Percentiles rank a stretch among this genome's conserved stretches.
These are phyloP conservation scores for Yarrowia sp. DNA, from an alignment of 805 yeast genomes.

Conservation along the genomic window DNA sequence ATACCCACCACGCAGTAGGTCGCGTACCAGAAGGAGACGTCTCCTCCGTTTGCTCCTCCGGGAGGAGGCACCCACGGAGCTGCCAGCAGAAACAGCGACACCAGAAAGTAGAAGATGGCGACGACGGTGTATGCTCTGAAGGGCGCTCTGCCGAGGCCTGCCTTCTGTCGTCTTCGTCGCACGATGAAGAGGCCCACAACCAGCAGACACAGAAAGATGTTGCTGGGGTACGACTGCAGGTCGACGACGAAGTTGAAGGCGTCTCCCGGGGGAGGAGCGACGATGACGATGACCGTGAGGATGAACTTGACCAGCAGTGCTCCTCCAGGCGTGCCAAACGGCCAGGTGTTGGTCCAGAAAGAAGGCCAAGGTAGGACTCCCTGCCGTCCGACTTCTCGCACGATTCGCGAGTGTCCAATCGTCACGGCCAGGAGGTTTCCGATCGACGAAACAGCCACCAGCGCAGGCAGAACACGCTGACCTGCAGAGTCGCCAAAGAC, in stretches of 20 bases:
- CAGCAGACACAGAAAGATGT: slow-evolving; percentile 53
- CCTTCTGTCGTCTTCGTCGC: not conserved
- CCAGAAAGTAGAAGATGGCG: slow-evolving; percentile 1
- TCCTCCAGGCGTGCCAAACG: slow-evolving; percentile 42
- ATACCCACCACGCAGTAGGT: slow-evolving; percentile 24
- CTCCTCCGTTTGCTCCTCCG: slow-evolving; percentile 16
- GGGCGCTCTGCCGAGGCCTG: not conserved
- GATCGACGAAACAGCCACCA: slow-evolving; percentile 59
- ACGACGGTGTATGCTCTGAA: slow-evolving; percentile 4
- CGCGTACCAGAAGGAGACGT: slow-evolving; percentile 17
- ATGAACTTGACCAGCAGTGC: slow-evolving; percentile 56
- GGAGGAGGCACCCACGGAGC: slow-evolving; percentile 23
- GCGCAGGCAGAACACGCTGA: slow-evolving; percentile 50
- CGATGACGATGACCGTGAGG: slow-evolving; percentile 52
- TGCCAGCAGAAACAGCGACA: slow-evolving; percentile 10
- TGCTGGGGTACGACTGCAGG: slow-evolving; percentile 60
- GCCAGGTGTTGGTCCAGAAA: slow-evolving; percentile 44
- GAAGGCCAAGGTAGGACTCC: slow-evolving; percentile 50
- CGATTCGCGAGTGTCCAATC: slow-evolving; percentile 58
- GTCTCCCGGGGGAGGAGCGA: slow-evolving; percentile 63
- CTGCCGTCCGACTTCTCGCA: slow-evolving; percentile 55
- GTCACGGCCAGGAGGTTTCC: slow-evolving; percentile 66
- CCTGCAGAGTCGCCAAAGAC: slow-evolving; percentile 57
- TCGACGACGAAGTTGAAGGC: slow-evolving; percentile 64
- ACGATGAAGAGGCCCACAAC: slow-evolving; percentile 53